Evolutionary conservation across 2,329 filamentous ascomycete genomes (phyloP).

Genomic region (Coniochaeta sp.): DNA sequence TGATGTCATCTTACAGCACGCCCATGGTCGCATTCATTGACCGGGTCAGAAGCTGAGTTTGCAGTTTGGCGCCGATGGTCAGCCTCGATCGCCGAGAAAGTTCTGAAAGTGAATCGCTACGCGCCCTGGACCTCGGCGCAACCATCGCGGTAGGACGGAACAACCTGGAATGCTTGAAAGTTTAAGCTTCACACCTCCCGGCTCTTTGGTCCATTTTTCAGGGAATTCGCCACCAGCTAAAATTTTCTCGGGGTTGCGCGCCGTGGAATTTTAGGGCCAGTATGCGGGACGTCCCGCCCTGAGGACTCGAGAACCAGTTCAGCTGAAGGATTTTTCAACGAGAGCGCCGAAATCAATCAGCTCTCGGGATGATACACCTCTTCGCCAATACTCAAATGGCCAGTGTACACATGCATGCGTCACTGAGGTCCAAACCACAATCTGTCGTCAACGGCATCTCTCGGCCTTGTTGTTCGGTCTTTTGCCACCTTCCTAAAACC

Average conservation of each 20-base stretch:
- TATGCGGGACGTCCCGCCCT: not conserved
- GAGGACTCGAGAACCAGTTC: not conserved
- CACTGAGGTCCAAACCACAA: no score
- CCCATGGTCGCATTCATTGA: not conserved
- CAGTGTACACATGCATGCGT: no score
- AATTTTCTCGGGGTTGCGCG: not conserved
- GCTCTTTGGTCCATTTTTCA: not conserved
- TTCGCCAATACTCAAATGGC: no score
- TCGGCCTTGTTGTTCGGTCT: not conserved
- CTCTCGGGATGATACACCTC: not conserved
- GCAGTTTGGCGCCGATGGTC: not conserved
- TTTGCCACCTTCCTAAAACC: constrained; percentile 1
- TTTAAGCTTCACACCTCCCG: not conserved
- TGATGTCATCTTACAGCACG: not conserved
- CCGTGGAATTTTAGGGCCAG: not conserved
- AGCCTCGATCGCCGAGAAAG: no score
- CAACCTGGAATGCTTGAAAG: no score
- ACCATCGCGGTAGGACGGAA: not conserved
- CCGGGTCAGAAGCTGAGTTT: not conserved
- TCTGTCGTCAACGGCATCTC: not conserved
- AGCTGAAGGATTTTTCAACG: not conserved
- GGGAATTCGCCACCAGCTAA: not conserved
- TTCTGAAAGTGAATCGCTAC: not conserved
- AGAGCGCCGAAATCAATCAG: not conserved
- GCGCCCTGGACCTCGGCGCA: not conserved